These are phyloP conservation scores for Infundibulicybe gibba DNA, from an alignment of 768 basidiomycete genomes.

Conservation along the genomic window DNA sequence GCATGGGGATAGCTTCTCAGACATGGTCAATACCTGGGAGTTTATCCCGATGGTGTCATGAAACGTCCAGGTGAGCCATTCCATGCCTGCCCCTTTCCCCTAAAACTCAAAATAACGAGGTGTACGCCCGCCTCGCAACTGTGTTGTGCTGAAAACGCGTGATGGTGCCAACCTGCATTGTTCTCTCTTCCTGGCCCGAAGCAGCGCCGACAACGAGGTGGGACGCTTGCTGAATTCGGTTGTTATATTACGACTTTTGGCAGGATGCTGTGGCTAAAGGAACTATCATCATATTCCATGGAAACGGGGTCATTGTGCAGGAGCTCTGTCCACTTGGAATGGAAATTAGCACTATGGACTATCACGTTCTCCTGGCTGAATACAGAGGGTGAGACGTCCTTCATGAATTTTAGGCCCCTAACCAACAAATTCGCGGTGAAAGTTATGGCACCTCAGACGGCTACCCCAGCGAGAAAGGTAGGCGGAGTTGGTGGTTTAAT, in stretches of 20 bases:
- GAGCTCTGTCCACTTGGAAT: constrained; percentile 68
- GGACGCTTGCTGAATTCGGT: too few species aligned
- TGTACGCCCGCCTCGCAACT: background rate
- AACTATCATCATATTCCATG: constrained; percentile 82
- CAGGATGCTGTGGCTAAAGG: constrained; percentile 43
- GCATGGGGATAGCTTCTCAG: constrained; percentile 3
- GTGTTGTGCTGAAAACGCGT: constrained; percentile 4
- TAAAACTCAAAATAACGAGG: constrained; percentile 2
- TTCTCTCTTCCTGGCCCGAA: background rate
- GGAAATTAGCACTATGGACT: constrained; percentile 65
- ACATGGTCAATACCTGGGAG: constrained; percentile 11
- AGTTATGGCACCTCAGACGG: constrained; percentile 85
- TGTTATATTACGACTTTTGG: too few species aligned
- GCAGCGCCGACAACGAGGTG: too few species aligned
- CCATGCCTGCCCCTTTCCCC: constrained; percentile 9
- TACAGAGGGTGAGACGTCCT: constrained; percentile 70
- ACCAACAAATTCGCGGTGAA: background rate
- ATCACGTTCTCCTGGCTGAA: constrained; percentile 84
- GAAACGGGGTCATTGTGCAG: constrained; percentile 72
- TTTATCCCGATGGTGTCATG: constrained; percentile 13
- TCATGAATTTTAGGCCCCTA: background rate
- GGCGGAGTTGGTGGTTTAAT: constrained; percentile 1
- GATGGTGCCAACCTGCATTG: constrained; percentile 6
- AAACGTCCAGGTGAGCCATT: constrained; percentile 1
- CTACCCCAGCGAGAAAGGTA: constrained; percentile 74